These are phyloP conservation scores for Aspergillus pseudoterreus DNA, from an alignment of 2,329 filamentous ascomycete genomes.

Conservation along the genomic window DNA sequence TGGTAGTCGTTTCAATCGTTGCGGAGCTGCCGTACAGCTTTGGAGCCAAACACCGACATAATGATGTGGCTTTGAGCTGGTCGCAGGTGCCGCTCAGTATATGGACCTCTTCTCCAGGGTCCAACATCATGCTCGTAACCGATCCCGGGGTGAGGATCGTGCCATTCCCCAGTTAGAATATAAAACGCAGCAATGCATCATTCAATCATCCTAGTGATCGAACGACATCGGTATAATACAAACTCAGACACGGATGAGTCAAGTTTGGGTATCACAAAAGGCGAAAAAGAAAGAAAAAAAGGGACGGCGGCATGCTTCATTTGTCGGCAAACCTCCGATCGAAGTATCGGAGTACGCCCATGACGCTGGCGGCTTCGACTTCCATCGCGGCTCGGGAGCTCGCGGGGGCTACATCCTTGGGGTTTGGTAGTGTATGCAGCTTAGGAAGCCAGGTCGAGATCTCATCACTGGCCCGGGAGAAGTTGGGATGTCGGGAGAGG, in stretches of 20 bases:
- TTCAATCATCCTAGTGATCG: background rate
- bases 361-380: slow-evolving; percentile 78
- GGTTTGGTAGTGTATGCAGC: slow-evolving; percentile 56
- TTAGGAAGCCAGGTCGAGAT: slow-evolving; percentile 73
- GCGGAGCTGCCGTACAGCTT: too few species aligned
- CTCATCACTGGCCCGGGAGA: slow-evolving; percentile 69
- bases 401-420: slow-evolving; percentile 30
- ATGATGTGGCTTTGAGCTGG: too few species aligned
- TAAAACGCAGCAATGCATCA: background rate
- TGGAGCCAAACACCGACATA: too few species aligned
- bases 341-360: slow-evolving; percentile 80
- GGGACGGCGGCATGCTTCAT: slow-evolving; percentile 14
- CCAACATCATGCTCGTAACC: background rate
- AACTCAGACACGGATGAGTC: slow-evolving; percentile 22
- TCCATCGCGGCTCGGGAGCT: slow-evolving; percentile 59
- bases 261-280: slow-evolving; percentile 24
- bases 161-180: background rate
- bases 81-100: too few species aligned
- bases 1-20: too few species aligned
- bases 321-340: slow-evolving; percentile 63
- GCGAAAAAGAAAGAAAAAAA: slow-evolving; percentile 6
- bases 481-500: slow-evolving; percentile 71
- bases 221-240: slow-evolving; percentile 16
- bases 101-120: too few species aligned
- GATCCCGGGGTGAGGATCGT: background rate